Conservation (phyloP, 768 basidiomycete species). For the Mycena kentingensis region DNA sequence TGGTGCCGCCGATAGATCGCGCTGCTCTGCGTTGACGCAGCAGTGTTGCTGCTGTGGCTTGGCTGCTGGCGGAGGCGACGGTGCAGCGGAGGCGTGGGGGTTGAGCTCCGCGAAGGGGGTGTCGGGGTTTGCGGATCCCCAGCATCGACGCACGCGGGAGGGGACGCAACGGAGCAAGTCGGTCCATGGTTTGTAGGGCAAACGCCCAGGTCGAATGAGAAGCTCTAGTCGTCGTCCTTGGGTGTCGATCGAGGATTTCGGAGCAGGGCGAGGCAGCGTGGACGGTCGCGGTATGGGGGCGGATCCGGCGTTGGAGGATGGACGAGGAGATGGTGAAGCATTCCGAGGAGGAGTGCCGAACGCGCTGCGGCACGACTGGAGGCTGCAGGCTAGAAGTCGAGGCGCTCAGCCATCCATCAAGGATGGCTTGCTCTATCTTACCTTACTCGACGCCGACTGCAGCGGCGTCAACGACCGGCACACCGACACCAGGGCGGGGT, state of each 20-base stretch:
- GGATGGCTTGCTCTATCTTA: no score
- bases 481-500: no score
- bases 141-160: conserved; percentile 9
- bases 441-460: no score
- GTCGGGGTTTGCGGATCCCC: conserved; percentile 46
- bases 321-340: no score
- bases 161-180: conserved; percentile 63
- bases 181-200: conserved; percentile 70
- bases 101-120: conserved; percentile 63
- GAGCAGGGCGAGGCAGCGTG: conserved; percentile 67
- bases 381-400: no score
- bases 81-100: conserved; percentile 54
- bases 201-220: conserved; percentile 72
- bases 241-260: conserved; percentile 45
- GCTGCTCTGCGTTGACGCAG: conserved; percentile 53
- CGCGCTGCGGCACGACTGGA: no score
- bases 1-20: conserved; percentile 48
- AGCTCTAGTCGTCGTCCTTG: conserved; percentile 51
- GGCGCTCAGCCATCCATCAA: no score
- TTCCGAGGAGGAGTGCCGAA: no score
- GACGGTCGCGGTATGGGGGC: conserved; percentile 56
- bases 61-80: conserved; percentile 29
- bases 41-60: conserved; percentile 1
- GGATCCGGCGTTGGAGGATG: conserved; percentile 81
- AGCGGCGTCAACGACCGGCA: no score